Evolutionary conservation across 164 flowering plant genomes (phyloP), one percentile per base, ranked within the genome.

Genomic region (Nelumbo lutea): DNA sequence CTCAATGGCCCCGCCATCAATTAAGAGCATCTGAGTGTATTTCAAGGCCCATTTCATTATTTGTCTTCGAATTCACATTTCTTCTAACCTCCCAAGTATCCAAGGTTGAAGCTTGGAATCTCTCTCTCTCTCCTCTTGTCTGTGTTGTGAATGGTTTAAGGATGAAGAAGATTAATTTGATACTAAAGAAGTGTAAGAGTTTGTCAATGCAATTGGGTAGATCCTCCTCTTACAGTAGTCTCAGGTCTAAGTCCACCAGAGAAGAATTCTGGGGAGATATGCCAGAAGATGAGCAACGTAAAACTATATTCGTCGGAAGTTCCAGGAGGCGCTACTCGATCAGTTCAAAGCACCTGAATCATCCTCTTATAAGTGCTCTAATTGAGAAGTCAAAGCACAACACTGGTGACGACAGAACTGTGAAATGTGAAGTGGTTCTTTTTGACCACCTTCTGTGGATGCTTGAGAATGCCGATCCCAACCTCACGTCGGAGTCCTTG

Each of bases 391-490:
- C 89, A 0, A 80, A 70, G 68, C 77, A 75, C 9, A 69, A 61
- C 43, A 40, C 61, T 5, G 75, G 74, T 2, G 77, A 60, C 1
- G 66, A 55, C 3, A 72, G 83, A 6, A 46, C 73, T 11, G 83
- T 87, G 42, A 84, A 77, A 44, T 89, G 97, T 69, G 94, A 89
- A 77, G 94, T 87, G 3, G 97, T 89, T 71, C 71, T 90, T 13
- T 87, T 89, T 53, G 97, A 90, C 60, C 97, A 90, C 63, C 88
- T 90, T n/a, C 56, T 90, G 70, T 90, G 97, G 97, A 87, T 90
- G 97, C 82, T 90, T 48, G 87, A 88, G 43, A 88, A 87, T 73
- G 79, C 80, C 2, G 90, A 85, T 68, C 88, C 86, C 1, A 76
- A 76, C 42, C 69, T 77, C 59, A 43, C 55, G 44, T 64, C 81